These are phyloP conservation scores for Aureobasidium sp. DNA, from an alignment of 2,329 filamentous ascomycete species.

Conservation along the genomic window DNA sequence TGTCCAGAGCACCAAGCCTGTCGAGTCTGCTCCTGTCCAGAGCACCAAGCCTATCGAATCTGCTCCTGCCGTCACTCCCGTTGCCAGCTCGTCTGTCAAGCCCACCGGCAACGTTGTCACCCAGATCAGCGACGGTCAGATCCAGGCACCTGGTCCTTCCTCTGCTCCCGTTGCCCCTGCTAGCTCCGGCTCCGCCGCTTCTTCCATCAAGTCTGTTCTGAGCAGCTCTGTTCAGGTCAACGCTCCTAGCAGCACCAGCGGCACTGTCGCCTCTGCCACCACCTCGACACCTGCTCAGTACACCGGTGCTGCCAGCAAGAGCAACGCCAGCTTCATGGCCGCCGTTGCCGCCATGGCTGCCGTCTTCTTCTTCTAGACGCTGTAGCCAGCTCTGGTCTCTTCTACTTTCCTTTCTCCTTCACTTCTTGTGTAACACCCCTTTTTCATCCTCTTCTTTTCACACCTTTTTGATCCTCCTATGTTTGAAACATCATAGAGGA, in stretches of 20 bases:
- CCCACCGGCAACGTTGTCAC: conserved; percentile 7
- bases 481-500: neutral
- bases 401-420: neutral
- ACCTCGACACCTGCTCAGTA: conserved; percentile 19
- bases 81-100: neutral
- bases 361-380: conserved; percentile 26
- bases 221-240: neutral
- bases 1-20: neutral
- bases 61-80: neutral
- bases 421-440: conserved; percentile 3
- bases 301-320: conserved; percentile 34
- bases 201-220: neutral
- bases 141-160: conserved; percentile 8
- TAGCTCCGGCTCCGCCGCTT: neutral
- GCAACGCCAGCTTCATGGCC: conserved; percentile 31
- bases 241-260: conserved; percentile 1
- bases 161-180: neutral
- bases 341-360: conserved; percentile 34
- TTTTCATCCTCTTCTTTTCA: neutral
- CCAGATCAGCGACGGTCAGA: conserved; percentile 14
- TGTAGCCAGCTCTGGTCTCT: neutral
- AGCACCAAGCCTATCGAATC: neutral
- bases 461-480: neutral
- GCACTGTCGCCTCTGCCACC: conserved; percentile 15
- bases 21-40: neutral